A percentile compares a stretch with the other conserved stretches of the same genome.
These are phyloP conservation scores for Leptographium procerum DNA, from an alignment of 2,329 filamentous ascomycete species.

Conservation along the genomic window DNA sequence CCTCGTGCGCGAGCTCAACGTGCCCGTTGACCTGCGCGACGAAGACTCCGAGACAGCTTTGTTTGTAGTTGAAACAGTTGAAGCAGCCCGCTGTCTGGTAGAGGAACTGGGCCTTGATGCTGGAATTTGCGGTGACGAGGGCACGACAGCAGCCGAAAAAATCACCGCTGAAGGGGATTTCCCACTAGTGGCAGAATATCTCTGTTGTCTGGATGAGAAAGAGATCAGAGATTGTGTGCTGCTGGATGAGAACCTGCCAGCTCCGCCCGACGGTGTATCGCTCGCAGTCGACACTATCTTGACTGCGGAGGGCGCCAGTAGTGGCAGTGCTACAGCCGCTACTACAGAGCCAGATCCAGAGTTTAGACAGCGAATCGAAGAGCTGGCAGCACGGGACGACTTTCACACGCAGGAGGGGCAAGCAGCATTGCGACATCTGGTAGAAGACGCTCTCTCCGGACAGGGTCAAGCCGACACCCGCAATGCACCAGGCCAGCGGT, in stretches of 20 bases:
- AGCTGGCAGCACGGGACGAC: constrained; percentile 72
- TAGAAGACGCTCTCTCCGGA: constrained; percentile 67
- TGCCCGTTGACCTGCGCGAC: constrained; percentile 71
- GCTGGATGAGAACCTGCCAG: constrained; percentile 33
- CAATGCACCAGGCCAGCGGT: constrained; percentile 51
- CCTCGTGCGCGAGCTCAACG: constrained; percentile 64
- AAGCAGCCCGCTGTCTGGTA: constrained; percentile 67
- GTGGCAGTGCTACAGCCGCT: constrained; percentile 24
- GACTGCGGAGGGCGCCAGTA: constrained; percentile 21
- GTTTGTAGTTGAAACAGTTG: constrained; percentile 76
- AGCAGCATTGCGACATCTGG: constrained; percentile 61
- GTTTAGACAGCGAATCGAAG: constrained; percentile 76
- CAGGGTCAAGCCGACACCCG: constrained; percentile 52
- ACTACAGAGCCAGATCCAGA: constrained; percentile 62
- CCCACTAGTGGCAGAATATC: constrained; percentile 62
- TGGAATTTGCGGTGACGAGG: constrained; percentile 56
- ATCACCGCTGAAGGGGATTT: constrained; percentile 70
- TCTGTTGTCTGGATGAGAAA: constrained; percentile 29
- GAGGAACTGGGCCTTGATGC: constrained; percentile 70
- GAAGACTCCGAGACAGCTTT: constrained; percentile 92
- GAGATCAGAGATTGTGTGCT: constrained; percentile 14
- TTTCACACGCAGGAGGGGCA: constrained; percentile 76
- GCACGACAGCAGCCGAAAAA: constrained; percentile 69
- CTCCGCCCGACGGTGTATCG: constrained; percentile 63
- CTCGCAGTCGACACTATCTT: constrained; percentile 68